Percentiles rank a stretch among this genome's conserved stretches.
Conservation (phyloP, 2,329 filamentous ascomycete species). For the Akanthomyces lecanii region DNA sequence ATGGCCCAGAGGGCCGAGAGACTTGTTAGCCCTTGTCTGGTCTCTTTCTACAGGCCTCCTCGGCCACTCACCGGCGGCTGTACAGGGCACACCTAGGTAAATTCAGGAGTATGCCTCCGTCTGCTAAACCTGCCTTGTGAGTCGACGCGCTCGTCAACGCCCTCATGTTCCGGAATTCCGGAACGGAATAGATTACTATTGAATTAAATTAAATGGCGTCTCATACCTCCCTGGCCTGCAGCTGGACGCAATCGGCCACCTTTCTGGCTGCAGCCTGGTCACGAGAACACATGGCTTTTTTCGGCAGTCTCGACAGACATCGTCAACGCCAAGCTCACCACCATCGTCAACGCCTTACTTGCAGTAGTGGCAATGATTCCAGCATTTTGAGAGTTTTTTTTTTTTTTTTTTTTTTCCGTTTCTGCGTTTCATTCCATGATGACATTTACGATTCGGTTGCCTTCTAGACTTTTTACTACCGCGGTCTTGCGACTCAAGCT, state of each 20-base stretch:
- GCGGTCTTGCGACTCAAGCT: too few relatives aligned
- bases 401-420: not conserved
- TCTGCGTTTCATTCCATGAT: not conserved
- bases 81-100: not conserved
- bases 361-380: not conserved
- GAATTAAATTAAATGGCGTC: not conserved
- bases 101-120: not conserved
- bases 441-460: not conserved
- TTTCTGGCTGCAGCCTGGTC: not conserved
- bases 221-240: not conserved
- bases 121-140: not conserved
- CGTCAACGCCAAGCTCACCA: not conserved
- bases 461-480: not conserved
- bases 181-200: not conserved
- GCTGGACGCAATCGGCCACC: not conserved
- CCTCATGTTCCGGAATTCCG: constrained; percentile 6
- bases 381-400: not conserved
- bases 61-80: not conserved
- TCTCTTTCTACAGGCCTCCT: not conserved
- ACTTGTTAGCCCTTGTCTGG: not conserved
- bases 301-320: not conserved
- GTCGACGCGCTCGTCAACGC: not conserved
- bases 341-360: not conserved
- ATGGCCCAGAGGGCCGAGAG: not conserved
- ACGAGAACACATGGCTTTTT: constrained; percentile 10